phyloP scores from a whole-genome alignment of 2,329 filamentous ascomycete genomes.

The Neopestalotiopsis sp. region DNA sequence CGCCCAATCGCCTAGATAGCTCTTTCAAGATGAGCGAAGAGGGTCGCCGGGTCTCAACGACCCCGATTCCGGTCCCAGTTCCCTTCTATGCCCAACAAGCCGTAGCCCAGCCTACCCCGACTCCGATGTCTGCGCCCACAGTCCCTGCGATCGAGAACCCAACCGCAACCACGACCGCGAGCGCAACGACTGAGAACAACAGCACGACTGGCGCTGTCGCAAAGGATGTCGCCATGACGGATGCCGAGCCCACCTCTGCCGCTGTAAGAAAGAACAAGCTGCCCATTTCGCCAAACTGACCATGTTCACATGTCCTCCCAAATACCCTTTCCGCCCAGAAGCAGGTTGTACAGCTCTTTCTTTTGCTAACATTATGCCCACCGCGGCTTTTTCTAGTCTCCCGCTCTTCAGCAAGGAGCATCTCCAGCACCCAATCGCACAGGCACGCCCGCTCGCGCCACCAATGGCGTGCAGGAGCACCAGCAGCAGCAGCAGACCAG shows the following conservation, averaged over 20 bases:
- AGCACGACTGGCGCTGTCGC: slow-evolving; percentile 22
- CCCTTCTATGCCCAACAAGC: slow-evolving; percentile 17
- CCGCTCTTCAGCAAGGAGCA: slow-evolving; percentile 32
- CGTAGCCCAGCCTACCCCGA: slow-evolving; percentile 16
- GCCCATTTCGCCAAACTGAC: not conserved
- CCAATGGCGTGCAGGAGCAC: slow-evolving; percentile 25
- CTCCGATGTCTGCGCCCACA: slow-evolving; percentile 29
- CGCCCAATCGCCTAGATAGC: not conserved
- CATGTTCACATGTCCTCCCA: not conserved
- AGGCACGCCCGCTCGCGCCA: slow-evolving; percentile 52
- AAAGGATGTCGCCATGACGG: slow-evolving; percentile 50
- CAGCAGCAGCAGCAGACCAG: slow-evolving; percentile 17
- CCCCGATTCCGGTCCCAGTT: slow-evolving; percentile 24
- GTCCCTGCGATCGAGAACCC: slow-evolving; percentile 26
- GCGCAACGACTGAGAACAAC: slow-evolving; percentile 22
- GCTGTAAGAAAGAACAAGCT: slow-evolving; percentile 37
- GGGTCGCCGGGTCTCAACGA: slow-evolving; percentile 23
- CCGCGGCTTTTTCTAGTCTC: not conserved
- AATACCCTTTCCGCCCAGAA: not conserved
- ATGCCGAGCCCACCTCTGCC: slow-evolving; percentile 47
- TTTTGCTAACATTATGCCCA: not conserved
- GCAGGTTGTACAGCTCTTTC: not conserved
- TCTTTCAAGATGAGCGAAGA: slow-evolving; percentile 19
- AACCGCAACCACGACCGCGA: slow-evolving; percentile 21
- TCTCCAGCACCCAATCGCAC: slow-evolving; percentile 39